Evolutionary conservation across 1,139 yeast species (phyloP).

Genomic region (Kodamaea alishanica): DNA sequence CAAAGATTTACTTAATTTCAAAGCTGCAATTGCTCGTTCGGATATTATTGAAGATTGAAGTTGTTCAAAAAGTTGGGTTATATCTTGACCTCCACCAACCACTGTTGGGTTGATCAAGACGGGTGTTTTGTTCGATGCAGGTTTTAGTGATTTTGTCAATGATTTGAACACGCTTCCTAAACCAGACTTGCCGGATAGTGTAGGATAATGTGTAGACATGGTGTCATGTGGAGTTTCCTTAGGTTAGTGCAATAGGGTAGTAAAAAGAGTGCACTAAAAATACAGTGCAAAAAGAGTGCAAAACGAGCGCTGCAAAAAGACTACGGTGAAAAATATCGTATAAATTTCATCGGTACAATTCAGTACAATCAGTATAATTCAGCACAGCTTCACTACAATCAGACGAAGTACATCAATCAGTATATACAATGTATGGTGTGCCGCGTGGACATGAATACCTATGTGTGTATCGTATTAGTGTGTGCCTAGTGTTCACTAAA

Average conservation of each 20-base stretch:
- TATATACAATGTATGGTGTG: no score
- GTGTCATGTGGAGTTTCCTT: no score
- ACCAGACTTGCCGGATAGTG: conserved; percentile 33
- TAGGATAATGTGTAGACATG: conserved; percentile 38
- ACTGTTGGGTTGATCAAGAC: conserved; percentile 53
- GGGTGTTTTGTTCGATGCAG: conserved; percentile 31
- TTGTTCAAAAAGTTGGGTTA: conserved; percentile 41
- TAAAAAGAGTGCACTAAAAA: background rate
- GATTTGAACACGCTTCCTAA: conserved; percentile 52
- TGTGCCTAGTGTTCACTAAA: no score
- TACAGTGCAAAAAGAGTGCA: background rate
- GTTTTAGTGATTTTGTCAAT: conserved; percentile 49
- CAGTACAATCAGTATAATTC: no score
- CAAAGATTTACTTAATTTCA: conserved; percentile 47
- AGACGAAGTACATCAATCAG: no score
- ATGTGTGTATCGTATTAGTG: no score
- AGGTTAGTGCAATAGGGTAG: background rate
- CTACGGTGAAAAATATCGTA: no score
- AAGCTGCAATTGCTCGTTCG: conserved; percentile 51
- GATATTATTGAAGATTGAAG: conserved; percentile 36
- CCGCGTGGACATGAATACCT: no score
- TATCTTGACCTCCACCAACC: conserved; percentile 59
- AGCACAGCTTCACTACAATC: no score
- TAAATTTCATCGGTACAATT: no score
- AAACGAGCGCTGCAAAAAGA: no score